Evolutionary conservation across 305 asterid genomes (phyloP).

Genomic region (Rubia occidens): DNA sequence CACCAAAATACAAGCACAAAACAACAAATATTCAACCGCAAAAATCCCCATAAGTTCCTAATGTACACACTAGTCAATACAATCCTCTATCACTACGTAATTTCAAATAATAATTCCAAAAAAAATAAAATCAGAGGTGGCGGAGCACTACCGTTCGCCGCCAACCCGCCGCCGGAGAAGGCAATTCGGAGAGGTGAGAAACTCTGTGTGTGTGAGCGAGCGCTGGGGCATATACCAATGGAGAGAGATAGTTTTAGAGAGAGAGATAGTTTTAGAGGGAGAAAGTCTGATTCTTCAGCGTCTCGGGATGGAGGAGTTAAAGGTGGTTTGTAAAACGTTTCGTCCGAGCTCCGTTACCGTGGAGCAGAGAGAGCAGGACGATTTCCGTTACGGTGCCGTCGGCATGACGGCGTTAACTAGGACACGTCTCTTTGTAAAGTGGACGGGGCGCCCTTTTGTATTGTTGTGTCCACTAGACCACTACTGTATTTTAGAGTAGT

Average conservation of each 20-base stretch:
- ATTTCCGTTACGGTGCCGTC: slow-evolving; percentile 1
- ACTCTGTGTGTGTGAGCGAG: neutral
- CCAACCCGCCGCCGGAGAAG: slow-evolving; percentile 28
- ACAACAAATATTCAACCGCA: slow-evolving; percentile 9
- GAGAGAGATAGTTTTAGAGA: slow-evolving; percentile 15
- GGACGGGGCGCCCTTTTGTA: neutral
- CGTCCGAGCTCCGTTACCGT: slow-evolving; percentile 39
- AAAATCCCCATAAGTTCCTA: neutral
- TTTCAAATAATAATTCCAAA: neutral
- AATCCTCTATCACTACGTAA: neutral
- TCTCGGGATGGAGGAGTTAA: slow-evolving; percentile 1
- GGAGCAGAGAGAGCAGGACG: slow-evolving; percentile 1
- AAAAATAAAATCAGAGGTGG: slow-evolving; percentile 8
- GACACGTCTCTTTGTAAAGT: slow-evolving; percentile 6
- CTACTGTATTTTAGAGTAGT: neutral
- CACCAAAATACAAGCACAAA: slow-evolving; percentile 1
- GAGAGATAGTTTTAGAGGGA: neutral
- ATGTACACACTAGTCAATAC: neutral
- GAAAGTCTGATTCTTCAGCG: slow-evolving; percentile 20
- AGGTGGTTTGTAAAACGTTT: slow-evolving; percentile 27
- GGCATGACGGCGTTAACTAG: slow-evolving; percentile 33
- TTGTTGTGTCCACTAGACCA: neutral
- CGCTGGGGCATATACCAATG: neutral
- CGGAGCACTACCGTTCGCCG: slow-evolving; percentile 27
- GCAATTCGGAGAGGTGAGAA: slow-evolving; percentile 17